Conservation (phyloP, 306 rosid genomes). For the Vicia faba region DNA sequence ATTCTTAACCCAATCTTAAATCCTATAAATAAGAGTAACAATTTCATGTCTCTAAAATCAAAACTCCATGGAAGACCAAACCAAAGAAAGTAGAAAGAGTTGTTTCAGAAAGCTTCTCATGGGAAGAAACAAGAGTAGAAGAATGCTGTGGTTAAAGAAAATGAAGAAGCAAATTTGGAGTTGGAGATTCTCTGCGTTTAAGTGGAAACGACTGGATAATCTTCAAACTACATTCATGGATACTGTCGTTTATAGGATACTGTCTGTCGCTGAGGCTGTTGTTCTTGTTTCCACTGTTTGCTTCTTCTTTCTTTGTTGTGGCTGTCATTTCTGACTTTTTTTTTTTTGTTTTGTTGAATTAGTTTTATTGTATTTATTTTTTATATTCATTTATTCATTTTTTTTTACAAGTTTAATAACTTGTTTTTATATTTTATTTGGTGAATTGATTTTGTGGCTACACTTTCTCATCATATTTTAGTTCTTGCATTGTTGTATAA, state of each 20-base stretch:
- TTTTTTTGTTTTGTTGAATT: not conserved
- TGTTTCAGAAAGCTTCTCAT: constrained; percentile 2
- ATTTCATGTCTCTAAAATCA: not conserved
- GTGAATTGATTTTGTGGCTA: not conserved
- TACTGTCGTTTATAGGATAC: constrained; percentile 60
- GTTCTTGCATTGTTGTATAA: not conserved
- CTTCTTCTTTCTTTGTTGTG: constrained; percentile 83
- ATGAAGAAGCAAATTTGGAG: constrained; percentile 42
- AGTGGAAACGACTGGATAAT: constrained; percentile 54
- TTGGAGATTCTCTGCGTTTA: constrained; percentile 49
- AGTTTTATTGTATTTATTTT: not conserved
- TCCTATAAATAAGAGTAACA: constrained; percentile 19
- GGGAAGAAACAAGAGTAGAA: constrained; percentile 35
- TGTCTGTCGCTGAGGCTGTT: constrained; percentile 59
- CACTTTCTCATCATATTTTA: not conserved
- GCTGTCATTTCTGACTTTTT: constrained; percentile 58
- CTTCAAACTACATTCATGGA: constrained; percentile 57
- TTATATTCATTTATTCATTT: not conserved
- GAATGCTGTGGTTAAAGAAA: constrained; percentile 65
- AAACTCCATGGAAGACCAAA: not conserved
- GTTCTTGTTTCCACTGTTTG: constrained; percentile 71
- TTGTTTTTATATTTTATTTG: not conserved
- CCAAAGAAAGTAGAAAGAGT: not conserved
- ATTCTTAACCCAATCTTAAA: not conserved
- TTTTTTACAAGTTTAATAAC: not conserved